Evolutionary conservation across 192 early-diverging fungal genomes (phyloP).

Genomic region (Linderina pennispora): DNA sequence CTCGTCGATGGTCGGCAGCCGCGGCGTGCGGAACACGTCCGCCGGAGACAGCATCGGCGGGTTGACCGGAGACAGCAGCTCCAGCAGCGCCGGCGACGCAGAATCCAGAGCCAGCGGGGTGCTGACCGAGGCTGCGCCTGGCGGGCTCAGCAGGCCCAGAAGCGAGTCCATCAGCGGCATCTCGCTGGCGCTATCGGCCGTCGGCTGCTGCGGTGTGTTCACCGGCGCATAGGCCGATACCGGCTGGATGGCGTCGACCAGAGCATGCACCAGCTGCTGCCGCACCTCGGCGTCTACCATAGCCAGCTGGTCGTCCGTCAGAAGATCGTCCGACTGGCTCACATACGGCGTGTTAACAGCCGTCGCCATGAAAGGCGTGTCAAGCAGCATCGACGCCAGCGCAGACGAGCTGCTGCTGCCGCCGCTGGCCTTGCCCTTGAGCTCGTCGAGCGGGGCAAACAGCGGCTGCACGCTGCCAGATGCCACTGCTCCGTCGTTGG

Average conservation of each 20-base stretch:
- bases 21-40: constrained; percentile 16
- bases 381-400: background rate
- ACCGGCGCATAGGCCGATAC: constrained; percentile 21
- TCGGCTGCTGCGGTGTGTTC: constrained; percentile 8
- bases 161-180: constrained; percentile 33
- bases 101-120: constrained; percentile 1
- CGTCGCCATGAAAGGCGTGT: background rate
- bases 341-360: background rate
- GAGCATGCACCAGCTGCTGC: constrained; percentile 38
- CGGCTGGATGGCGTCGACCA: constrained; percentile 36
- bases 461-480: constrained; percentile 4
- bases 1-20: constrained; percentile 4
- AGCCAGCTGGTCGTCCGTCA: constrained; percentile 25
- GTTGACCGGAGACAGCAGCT: constrained; percentile 9
- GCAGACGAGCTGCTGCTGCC: too few species aligned
- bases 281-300: constrained; percentile 20
- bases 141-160: constrained; percentile 28
- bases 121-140: constrained; percentile 1
- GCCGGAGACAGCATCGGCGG: constrained; percentile 2
- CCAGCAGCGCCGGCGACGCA: constrained; percentile 1
- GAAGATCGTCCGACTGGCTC: constrained; percentile 9
- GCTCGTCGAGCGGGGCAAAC: constrained; percentile 46
- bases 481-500: constrained; percentile 1
- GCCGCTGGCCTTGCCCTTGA: constrained; percentile 22
- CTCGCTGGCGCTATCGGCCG: constrained; percentile 4